These are phyloP conservation scores for Pseudonitzschia multistriata DNA, from an alignment of 108 stramenopile species.

Conservation along the genomic window DNA sequence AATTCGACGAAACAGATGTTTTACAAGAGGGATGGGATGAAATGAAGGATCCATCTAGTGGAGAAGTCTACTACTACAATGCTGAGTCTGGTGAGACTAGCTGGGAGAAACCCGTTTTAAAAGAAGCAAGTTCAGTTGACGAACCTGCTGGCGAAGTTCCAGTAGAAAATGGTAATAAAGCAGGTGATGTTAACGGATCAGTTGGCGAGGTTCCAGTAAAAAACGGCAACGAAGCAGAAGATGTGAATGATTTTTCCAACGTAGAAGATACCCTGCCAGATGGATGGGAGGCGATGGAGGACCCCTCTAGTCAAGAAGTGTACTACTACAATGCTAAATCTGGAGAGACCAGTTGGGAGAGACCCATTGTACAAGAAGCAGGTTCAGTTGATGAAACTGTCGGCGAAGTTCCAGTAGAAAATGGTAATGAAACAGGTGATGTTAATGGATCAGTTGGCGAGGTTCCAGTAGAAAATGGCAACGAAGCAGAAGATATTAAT, in stretches of 20 bases:
- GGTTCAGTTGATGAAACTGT: not conserved
- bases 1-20: not conserved
- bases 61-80: constrained; percentile 30
- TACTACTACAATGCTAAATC: constrained; percentile 82
- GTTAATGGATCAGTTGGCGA: not conserved
- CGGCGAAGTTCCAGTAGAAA: not conserved
- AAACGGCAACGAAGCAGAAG: not conserved
- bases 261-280: constrained; percentile 4
- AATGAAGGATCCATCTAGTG: constrained; percentile 17
- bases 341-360: constrained; percentile 82
- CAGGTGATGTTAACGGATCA: no score
- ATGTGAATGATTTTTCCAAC: not conserved
- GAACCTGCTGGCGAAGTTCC: not conserved
- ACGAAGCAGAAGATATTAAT: constrained; percentile 3
- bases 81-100: constrained; percentile 20
- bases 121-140: not conserved
- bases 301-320: constrained; percentile 23
- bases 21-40: not conserved
- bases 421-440: not conserved
- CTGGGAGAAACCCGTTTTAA: constrained; percentile 25
- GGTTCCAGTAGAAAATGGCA: not conserved
- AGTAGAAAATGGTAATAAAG: no score
- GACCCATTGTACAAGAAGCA: constrained; percentile 46
- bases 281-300: constrained; percentile 26
- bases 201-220: no score